Conservation (phyloP, 345 rosid species). For the Populus euphratica region DNA sequence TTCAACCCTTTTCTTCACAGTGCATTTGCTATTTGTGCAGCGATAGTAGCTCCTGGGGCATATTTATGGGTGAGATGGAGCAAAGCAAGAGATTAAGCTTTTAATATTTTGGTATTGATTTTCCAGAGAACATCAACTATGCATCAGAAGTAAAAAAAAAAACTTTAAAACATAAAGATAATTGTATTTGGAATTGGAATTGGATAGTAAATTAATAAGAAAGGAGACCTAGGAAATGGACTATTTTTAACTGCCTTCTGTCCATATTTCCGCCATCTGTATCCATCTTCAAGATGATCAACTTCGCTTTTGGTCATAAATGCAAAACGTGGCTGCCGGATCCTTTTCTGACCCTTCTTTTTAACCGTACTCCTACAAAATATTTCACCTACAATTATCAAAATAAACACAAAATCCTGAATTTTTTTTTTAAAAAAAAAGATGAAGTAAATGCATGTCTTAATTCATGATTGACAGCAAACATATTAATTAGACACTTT, state of each 20-base stretch:
- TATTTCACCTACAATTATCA: slow-evolving; percentile 33
- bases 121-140: background rate
- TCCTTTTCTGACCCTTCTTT: slow-evolving; percentile 80
- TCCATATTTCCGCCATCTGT: slow-evolving; percentile 85
- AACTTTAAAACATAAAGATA: background rate
- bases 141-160: background rate
- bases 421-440: background rate
- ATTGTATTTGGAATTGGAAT: background rate
- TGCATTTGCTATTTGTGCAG: slow-evolving; percentile 88
- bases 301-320: slow-evolving; percentile 94
- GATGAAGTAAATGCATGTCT: background rate
- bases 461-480: background rate
- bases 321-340: slow-evolving; percentile 80
- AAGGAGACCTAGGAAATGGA: slow-evolving; percentile 74
- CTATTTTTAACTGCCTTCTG: slow-evolving; percentile 93
- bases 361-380: slow-evolving; percentile 55
- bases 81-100: background rate
- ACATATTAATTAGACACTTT: background rate
- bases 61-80: background rate
- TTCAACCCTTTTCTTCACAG: slow-evolving; percentile 96
- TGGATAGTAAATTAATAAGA: background rate
- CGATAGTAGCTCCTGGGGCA: slow-evolving; percentile 84
- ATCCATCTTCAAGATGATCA: slow-evolving; percentile 97
- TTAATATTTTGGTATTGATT: background rate
- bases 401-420: slow-evolving; percentile 1